phyloP scores from a whole-genome alignment of 2,329 filamentous ascomycete species.

The Hymenoscyphus fructigenus region DNA sequence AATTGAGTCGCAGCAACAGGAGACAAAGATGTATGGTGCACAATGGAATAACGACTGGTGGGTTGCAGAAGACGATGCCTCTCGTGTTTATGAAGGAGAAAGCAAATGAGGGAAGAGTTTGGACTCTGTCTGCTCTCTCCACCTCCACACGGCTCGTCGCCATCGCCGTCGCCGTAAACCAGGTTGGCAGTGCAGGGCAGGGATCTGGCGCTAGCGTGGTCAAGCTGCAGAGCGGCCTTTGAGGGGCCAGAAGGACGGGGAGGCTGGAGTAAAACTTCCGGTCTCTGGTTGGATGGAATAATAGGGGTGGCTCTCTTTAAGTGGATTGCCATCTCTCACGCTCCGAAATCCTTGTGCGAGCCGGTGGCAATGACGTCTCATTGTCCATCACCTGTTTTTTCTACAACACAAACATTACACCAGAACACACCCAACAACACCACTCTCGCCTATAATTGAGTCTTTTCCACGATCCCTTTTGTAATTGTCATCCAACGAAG shows the following conservation, averaged over 20 bases:
- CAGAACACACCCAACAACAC: neutral
- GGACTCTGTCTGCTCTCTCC: neutral
- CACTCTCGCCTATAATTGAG: neutral
- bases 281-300: neutral
- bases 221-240: neutral
- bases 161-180: neutral
- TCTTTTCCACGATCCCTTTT: neutral
- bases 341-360: neutral
- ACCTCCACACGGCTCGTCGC: neutral
- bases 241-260: neutral
- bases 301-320: neutral
- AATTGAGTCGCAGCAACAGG: neutral
- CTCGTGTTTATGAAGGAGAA: constrained; percentile 1
- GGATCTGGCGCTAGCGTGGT: neutral
- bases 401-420: too few relatives aligned
- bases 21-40: neutral
- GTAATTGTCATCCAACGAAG: neutral
- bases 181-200: neutral
- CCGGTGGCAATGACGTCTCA: constrained; percentile 1
- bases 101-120: constrained; percentile 4
- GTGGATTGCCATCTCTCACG: neutral
- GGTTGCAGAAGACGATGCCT: neutral
- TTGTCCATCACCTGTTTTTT: neutral
- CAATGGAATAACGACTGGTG: neutral
- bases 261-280: too few relatives aligned